phyloP scores from a whole-genome alignment of 305 asterid genomes.

The Petunia hybrid region DNA sequence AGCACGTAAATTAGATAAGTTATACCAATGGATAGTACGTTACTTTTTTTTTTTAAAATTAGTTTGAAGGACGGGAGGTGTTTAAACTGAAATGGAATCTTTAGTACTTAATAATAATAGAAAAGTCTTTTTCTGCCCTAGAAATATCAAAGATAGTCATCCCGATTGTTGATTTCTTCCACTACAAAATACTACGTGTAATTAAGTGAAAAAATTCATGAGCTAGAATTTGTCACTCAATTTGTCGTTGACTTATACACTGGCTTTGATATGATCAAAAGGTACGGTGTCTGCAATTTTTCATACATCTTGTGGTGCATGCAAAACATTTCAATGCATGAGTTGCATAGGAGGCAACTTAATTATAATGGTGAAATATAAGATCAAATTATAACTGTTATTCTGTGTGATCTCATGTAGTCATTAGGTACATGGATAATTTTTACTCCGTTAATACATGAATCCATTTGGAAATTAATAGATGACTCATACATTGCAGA shows the following conservation, averaged over 20 bases:
- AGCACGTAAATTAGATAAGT: not conserved
- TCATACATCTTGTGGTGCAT: not conserved
- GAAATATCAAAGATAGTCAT: not conserved
- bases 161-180: not conserved
- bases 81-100: not conserved
- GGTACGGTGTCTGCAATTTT: not conserved
- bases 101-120: not conserved
- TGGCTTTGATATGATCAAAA: not conserved
- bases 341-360: not conserved
- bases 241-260: not conserved
- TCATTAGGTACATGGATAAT: slow-evolving; percentile 4
- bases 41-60: not conserved
- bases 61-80: not conserved
- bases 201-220: not conserved
- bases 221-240: not conserved
- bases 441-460: too few relatives aligned
- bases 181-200: not conserved
- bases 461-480: slow-evolving; percentile 23
- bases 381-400: slow-evolving; percentile 17
- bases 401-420: not conserved
- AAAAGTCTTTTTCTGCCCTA: not conserved
- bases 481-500: not conserved
- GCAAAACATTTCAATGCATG: not conserved
- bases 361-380: not conserved
- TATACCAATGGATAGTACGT: not conserved